A percentile compares a stretch with the other conserved stretches of the same genome.
Conservation (phyloP, 116 monocot species). For the Dioscorea cayenensis region DNA sequence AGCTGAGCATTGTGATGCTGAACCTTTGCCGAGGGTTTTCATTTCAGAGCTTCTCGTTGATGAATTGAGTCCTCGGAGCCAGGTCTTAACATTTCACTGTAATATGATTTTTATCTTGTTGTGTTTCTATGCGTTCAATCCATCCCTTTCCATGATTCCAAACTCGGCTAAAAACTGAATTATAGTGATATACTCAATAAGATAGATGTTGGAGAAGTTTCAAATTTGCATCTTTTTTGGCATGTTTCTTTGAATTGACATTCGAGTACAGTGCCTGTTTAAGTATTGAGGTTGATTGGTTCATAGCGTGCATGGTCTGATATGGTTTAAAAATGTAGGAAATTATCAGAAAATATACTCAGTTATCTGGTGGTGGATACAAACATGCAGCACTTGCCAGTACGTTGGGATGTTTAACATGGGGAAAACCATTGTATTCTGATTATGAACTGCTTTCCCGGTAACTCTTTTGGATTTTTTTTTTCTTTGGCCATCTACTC, state of each 20-base stretch:
- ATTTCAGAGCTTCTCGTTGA: conserved; percentile 95
- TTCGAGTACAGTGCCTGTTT: too few species aligned
- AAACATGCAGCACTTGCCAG: conserved; percentile 87
- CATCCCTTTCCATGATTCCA: too few species aligned
- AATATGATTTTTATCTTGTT: not conserved
- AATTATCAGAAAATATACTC: conserved; percentile 75
- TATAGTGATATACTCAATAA: too few species aligned
- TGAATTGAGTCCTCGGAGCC: conserved; percentile 59
- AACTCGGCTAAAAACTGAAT: too few species aligned
- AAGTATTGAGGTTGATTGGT: too few species aligned
- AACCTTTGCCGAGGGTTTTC: conserved; percentile 89
- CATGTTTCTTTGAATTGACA: too few species aligned
- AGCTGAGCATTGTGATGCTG: conserved; percentile 10
- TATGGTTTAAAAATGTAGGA: conserved; percentile 43
- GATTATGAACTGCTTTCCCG: conserved; percentile 74
- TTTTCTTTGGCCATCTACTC: not conserved
- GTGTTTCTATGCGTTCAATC: too few species aligned
- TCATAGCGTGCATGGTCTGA: not conserved
- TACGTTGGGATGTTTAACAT: conserved; percentile 81
- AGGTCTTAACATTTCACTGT: conserved; percentile 30
- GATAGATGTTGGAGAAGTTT: too few species aligned
- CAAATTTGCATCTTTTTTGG: too few species aligned
- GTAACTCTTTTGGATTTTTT: conserved; percentile 21
- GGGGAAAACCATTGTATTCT: conserved; percentile 77
- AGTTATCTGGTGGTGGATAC: conserved; percentile 61